These are phyloP conservation scores for Epicoccum nigrum DNA, from an alignment of 2,329 filamentous ascomycete genomes.

Conservation along the genomic window DNA sequence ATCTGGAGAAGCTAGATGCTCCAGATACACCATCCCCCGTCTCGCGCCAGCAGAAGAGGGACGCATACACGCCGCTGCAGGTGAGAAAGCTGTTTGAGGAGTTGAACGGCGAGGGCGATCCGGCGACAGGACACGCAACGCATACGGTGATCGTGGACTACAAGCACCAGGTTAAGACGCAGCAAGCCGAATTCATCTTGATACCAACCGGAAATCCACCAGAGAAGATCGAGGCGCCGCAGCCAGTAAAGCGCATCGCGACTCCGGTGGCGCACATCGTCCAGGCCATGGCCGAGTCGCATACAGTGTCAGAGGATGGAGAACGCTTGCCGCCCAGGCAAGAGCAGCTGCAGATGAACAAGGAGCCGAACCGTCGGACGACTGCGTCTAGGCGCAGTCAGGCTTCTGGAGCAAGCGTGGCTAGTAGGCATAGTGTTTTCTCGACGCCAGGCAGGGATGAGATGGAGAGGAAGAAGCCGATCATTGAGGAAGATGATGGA, in stretches of 20 bases:
- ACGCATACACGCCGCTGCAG: constrained; percentile 23
- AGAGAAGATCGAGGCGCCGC: background rate
- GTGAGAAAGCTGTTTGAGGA: background rate
- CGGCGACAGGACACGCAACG: background rate
- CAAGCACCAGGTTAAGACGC: constrained; percentile 1
- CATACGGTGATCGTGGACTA: constrained; percentile 12
- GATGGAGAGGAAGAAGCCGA: constrained; percentile 35
- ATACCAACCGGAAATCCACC: background rate
- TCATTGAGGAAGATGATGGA: constrained; percentile 31
- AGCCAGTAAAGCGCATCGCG: background rate
- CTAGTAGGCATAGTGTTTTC: constrained; percentile 24
- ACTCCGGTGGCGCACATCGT: constrained; percentile 3
- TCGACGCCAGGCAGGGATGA: constrained; percentile 41
- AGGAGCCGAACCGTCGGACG: background rate
- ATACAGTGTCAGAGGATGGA: background rate
- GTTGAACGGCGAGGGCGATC: background rate
- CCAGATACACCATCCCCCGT: constrained; percentile 33
- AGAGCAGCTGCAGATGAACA: background rate
- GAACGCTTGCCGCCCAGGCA: background rate
- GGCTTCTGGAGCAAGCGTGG: constrained; percentile 5
- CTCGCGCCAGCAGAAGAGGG: constrained; percentile 21
- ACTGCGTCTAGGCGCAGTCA: constrained; percentile 8
- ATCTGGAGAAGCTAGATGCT: constrained; percentile 3
- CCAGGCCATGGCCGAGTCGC: constrained; percentile 1
- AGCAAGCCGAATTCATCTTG: background rate